phyloP scores from a whole-genome alignment of 352 stramenopile species.

The Phytophthora ramorum region DNA sequence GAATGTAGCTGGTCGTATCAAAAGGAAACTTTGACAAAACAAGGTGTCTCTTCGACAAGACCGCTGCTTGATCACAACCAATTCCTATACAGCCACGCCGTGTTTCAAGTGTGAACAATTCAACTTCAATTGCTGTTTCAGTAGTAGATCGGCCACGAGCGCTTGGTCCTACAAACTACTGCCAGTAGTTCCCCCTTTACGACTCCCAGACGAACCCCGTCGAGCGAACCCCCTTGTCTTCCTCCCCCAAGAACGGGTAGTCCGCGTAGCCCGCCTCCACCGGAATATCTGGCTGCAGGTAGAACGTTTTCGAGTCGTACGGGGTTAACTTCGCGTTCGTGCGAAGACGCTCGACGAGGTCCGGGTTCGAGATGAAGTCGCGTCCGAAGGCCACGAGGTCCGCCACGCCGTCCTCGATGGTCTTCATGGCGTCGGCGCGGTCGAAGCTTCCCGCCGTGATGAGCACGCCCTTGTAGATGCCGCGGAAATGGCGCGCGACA shows the following conservation, averaged over 20 bases:
- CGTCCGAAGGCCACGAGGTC: slow-evolving; percentile 66
- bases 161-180: too few relatives aligned
- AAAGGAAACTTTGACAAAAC: slow-evolving; percentile 14
- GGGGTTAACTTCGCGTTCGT: slow-evolving; percentile 37
- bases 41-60: neutral
- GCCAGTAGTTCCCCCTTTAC: neutral
- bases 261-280: slow-evolving; percentile 55
- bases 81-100: too few relatives aligned
- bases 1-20: neutral
- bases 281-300: slow-evolving; percentile 28
- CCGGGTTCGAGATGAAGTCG: slow-evolving; percentile 46
- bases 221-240: slow-evolving; percentile 21
- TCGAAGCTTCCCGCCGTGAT: slow-evolving; percentile 53
- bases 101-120: neutral
- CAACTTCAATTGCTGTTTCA: neutral
- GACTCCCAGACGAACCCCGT: slow-evolving; percentile 8
- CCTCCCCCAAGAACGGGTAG: slow-evolving; percentile 36
- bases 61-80: too few relatives aligned
- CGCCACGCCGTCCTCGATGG: slow-evolving; percentile 46
- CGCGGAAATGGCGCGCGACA: slow-evolving; percentile 43
- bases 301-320: slow-evolving; percentile 54
- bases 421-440: slow-evolving; percentile 42
- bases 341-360: slow-evolving; percentile 65
- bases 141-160: too few relatives aligned
- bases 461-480: slow-evolving; percentile 63